Base-by-base conservation (phyloP, 192 early-diverging fungal genomes). In the Mortierella claussenii region DNA sequence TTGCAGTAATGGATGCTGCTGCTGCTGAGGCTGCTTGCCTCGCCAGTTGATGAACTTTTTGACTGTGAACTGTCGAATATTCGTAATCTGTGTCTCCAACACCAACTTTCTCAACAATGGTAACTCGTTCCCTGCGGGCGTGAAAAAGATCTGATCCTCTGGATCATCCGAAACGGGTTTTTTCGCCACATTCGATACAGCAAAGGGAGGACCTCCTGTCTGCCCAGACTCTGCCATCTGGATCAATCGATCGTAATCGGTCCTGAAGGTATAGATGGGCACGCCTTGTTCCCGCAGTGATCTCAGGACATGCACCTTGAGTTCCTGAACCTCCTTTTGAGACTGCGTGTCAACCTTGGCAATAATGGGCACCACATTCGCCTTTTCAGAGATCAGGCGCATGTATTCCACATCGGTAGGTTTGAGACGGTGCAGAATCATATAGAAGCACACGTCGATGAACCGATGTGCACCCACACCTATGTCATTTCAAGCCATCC, bases 331-430 rank as follows among this genome's bases (percentile, higher is more conserved):
- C 43, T 90, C 82, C 30, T 80, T 54, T 20, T 64, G 60, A 2
- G 70, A 60, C 37, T 88, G 63, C 10, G 85, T 81, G 70, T 92
- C 91, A 37, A 80, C 65, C 55, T 93, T 92, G 31, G 64, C 51
- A 44, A 93, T 88, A 23, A 93, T 81, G 9, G 91, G 91, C 23
- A 94, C 71, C 12, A 93, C 80, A 52, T 84, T 86, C 37, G 81
- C 69, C 45, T 91, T 79, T 33, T 83, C 78, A 28, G 82, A 82
- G 20, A 86, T 78, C 21, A 66, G 46, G 24, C 88, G 79, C 80
- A 92, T 87, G 59, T 85, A 92, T 71, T 92, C 91, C 23, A 91
- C 59, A 65, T 92, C 91, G n/a, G 89, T 85, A n/a, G 87, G 81
- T 55, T 91, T 92, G 13, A 90, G 31, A 2, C 89, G 82, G 55